These are phyloP conservation scores for Dicorynia guianensis DNA, from an alignment of 306 rosid genomes.

Conservation along the genomic window DNA sequence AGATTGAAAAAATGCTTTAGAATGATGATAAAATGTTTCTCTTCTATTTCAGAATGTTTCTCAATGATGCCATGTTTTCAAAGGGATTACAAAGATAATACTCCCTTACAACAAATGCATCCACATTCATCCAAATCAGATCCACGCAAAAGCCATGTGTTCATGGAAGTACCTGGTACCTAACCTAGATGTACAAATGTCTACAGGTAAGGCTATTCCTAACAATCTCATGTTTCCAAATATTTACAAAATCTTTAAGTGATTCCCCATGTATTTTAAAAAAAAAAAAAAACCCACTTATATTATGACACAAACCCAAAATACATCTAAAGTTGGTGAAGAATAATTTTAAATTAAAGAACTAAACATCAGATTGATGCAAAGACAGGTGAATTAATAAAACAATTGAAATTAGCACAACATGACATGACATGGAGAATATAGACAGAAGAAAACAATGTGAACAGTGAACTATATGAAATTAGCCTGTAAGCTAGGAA, in stretches of 20 bases:
- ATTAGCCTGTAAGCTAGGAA: conserved; percentile 32
- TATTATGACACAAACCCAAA: conserved; percentile 23
- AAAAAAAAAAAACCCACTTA: background rate
- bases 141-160: conserved; percentile 7
- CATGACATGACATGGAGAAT: conserved; percentile 14
- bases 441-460: conserved; percentile 12
- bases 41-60: background rate
- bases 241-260: background rate
- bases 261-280: conserved; percentile 8
- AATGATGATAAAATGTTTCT: background rate
- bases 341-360: conserved; percentile 22
- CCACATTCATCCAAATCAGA: conserved; percentile 9
- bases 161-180: background rate
- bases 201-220: conserved; percentile 18
- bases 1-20: background rate
- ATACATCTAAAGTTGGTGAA: conserved; percentile 20
- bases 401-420: background rate
- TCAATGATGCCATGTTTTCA: background rate
- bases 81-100: conserved; percentile 17
- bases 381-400: conserved; percentile 5
- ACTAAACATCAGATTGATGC: conserved; percentile 21
- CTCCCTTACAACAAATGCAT: conserved; percentile 5
- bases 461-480: conserved; percentile 19
- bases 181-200: conserved; percentile 16
- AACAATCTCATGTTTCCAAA: conserved; percentile 19